Conservation (phyloP, 2,329 filamentous ascomycete species). For the Fusarium sp. region DNA sequence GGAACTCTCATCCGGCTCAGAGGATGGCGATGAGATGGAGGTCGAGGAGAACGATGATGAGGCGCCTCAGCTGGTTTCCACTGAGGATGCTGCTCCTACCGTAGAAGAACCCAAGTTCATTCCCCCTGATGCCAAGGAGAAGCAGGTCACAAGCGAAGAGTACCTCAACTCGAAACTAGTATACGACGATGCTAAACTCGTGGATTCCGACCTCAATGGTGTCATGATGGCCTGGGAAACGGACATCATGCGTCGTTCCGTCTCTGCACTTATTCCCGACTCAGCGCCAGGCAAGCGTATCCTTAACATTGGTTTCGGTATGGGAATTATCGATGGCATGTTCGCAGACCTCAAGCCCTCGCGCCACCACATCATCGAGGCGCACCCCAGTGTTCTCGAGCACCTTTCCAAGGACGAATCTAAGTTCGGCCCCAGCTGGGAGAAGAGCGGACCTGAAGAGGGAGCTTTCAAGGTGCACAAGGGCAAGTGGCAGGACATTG, state of each 20-base stretch:
- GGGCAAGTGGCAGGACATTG: slow-evolving; percentile 82
- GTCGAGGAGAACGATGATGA: slow-evolving; percentile 57
- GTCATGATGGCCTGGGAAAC: slow-evolving; percentile 97
- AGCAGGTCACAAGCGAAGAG: slow-evolving; percentile 69
- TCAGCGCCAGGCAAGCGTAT: slow-evolving; percentile 68
- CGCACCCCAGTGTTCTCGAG: slow-evolving; percentile 79
- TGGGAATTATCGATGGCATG: slow-evolving; percentile 87
- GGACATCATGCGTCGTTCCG: slow-evolving; percentile 83
- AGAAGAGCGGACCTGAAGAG: slow-evolving; percentile 63
- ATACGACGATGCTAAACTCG: slow-evolving; percentile 72
- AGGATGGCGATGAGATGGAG: slow-evolving; percentile 60
- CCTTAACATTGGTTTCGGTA: slow-evolving; percentile 89
- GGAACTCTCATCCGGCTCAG: slow-evolving; percentile 69
- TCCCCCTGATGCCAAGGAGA: slow-evolving; percentile 53
- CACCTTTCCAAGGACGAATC: slow-evolving; percentile 64
- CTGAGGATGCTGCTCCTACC: slow-evolving; percentile 48
- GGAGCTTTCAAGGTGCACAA: slow-evolving; percentile 78
- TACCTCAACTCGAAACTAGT: slow-evolving; percentile 76
- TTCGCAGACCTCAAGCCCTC: slow-evolving; percentile 75
- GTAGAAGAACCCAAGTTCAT: slow-evolving; percentile 47
- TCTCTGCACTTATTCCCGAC: slow-evolving; percentile 69
- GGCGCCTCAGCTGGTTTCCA: slow-evolving; percentile 47
- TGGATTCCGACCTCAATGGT: slow-evolving; percentile 81
- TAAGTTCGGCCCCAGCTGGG: slow-evolving; percentile 67
- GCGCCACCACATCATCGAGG: slow-evolving; percentile 86